phyloP scores from a whole-genome alignment of 306 rosid genomes.

The Malus orientalis region DNA sequence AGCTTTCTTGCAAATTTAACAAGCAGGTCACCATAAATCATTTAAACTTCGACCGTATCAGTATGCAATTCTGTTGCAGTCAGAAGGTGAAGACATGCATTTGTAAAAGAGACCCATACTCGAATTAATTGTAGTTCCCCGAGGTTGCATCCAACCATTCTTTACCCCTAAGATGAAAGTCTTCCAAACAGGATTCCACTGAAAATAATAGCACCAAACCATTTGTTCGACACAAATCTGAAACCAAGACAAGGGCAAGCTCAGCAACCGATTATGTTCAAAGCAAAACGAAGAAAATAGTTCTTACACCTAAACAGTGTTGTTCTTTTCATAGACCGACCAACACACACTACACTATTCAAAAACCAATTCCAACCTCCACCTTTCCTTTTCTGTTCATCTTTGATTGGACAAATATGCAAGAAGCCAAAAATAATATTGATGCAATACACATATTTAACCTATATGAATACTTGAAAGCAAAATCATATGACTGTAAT shows the following conservation, averaged over 20 bases:
- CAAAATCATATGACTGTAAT: background rate
- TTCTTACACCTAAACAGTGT: background rate
- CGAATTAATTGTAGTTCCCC: background rate
- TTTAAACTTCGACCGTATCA: background rate
- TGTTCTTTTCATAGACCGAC: background rate
- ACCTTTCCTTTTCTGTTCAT: background rate
- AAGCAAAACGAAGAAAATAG: background rate
- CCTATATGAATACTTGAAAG: background rate
- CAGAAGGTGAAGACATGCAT: background rate
- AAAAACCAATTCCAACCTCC: too few species aligned
- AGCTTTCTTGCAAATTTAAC: background rate
- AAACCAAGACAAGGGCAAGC: constrained; percentile 2
- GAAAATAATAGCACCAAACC: constrained; percentile 89
- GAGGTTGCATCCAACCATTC: background rate
- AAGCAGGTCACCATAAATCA: background rate
- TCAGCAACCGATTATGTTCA: constrained; percentile 3
- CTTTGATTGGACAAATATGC: background rate
- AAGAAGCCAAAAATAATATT: background rate
- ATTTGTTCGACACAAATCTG: constrained; percentile 91
- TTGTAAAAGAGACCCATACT: background rate
- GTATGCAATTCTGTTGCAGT: background rate
- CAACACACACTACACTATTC: too few species aligned
- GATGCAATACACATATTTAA: background rate
- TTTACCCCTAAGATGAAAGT: constrained; percentile 37
- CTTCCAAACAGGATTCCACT: constrained; percentile 70